Evolutionary conservation across 371 early-diverging fungal species (phyloP), one percentile per base, ranked within the genome.

Genomic region (Rhizopus delemar): DNA sequence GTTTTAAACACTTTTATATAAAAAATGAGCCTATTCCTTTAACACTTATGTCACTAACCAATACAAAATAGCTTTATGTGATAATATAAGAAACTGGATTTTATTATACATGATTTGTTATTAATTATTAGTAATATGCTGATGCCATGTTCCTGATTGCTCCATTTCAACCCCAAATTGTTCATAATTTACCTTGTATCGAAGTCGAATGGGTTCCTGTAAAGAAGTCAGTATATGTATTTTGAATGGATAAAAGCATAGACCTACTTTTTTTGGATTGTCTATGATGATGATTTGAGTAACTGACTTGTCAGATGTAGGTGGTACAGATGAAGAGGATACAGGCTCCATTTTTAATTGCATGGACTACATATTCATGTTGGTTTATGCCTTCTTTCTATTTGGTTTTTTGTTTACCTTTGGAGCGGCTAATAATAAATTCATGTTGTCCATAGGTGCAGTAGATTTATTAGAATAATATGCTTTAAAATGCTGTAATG

Each of bases 121-220:
- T 22, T 22, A 22, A 22, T 22, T 22, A 22, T 22, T 22, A 22
- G 22, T 22, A 22, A 22, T 22, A 7, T 29, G 9, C 5, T 60
- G 54, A 34, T 61, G 50, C 45, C 69, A 88, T 56, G 87, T 88
- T 5, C 93, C 91, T 29, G 71, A 57, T 63, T 90, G 89, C 51
- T 88, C 87, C 71, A 91, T 89, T 22, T 76, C 69, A 8, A 86
- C 86, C 11, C 88, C 90, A 58, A 88, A 85, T 45, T 89, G 75
- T 28, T 77, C 63, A 68, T 90, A 92, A 28, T 79, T 78, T 3
- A 91, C 75, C 56, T 84, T 85, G 70, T 86, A 92, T 50, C 87
- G 77, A 58, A 91, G 59, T 28, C 88, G 80, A 33, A 90, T 60
- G 33, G 82, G 72, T 33, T 86, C 86, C 83, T 86, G 65, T 33